Percentiles rank a stretch among this genome's conserved stretches.
These are phyloP conservation scores for Mariannaea sp. DNA, from an alignment of 2,329 filamentous ascomycete species.

Conservation along the genomic window DNA sequence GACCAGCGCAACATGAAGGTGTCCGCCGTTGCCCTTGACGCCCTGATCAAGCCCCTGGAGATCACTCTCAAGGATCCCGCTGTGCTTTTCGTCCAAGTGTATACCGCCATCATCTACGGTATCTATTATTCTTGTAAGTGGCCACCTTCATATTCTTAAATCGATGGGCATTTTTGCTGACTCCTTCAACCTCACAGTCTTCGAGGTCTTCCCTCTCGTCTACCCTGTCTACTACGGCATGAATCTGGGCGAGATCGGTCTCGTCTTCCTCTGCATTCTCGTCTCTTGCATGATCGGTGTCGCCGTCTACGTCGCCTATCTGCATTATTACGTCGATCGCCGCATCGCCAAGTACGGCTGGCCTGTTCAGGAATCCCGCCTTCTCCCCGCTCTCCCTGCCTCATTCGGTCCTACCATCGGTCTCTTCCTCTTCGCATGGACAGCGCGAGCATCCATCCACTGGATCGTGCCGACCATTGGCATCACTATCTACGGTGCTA, in stretches of 20 bases:
- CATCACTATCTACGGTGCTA: constrained; percentile 58
- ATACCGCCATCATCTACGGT: constrained; percentile 65
- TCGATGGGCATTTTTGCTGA: no score
- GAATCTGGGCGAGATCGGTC: constrained; percentile 60
- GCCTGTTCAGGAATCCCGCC: constrained; percentile 57
- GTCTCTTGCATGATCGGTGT: constrained; percentile 61
- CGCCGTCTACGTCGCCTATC: constrained; percentile 54
- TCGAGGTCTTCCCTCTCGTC: constrained; percentile 70
- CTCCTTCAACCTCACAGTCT: no score
- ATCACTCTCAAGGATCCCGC: constrained; percentile 66
- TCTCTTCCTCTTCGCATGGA: constrained; percentile 67
- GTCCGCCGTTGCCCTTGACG: constrained; percentile 54
- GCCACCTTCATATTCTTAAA: constrained; percentile 33
- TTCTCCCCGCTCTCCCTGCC: constrained; percentile 59
- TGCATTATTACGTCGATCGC: constrained; percentile 57
- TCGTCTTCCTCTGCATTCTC: constrained; percentile 65
- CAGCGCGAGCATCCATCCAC: constrained; percentile 53
- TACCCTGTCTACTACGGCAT: constrained; percentile 65
- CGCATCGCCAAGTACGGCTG: constrained; percentile 55
- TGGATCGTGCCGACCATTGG: constrained; percentile 63
- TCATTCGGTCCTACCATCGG: constrained; percentile 60
- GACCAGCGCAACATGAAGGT: constrained; percentile 60
- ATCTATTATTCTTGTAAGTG: constrained; percentile 61
- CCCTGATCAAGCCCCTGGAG: constrained; percentile 64
- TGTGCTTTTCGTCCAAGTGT: constrained; percentile 65